Conservation (phyloP, 805 yeast genomes). For the Wickerhamiella galacta region DNA sequence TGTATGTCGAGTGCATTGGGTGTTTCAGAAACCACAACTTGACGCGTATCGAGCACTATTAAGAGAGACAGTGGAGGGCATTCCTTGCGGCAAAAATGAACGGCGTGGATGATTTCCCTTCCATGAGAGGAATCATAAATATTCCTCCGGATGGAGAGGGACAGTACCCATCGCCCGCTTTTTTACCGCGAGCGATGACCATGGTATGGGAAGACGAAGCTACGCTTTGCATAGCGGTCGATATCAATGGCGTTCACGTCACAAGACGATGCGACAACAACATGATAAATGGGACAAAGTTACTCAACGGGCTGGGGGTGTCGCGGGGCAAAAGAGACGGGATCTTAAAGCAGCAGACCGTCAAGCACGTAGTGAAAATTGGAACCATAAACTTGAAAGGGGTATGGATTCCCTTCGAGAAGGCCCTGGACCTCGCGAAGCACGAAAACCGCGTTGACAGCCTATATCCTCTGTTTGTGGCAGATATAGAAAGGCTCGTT, state of each 20-base stretch:
- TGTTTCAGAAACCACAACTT: no score
- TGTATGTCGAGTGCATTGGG: no score
- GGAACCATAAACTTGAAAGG: slow-evolving; percentile 16
- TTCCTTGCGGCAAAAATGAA: no score
- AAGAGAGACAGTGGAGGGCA: no score
- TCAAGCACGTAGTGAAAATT: slow-evolving; percentile 15
- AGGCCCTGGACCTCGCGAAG: slow-evolving; percentile 14
- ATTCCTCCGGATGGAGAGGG: slow-evolving; percentile 7
- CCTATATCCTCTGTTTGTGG: slow-evolving; percentile 14
- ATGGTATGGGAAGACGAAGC: slow-evolving; percentile 14
- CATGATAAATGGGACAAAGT: slow-evolving; percentile 18
- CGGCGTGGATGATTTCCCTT: neutral
- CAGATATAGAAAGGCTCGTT: slow-evolving; percentile 16
- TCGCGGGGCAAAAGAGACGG: slow-evolving; percentile 17
- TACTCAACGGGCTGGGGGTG: slow-evolving; percentile 13
- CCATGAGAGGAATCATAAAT: neutral
- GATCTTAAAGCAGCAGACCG: slow-evolving; percentile 13
- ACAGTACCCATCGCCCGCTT: slow-evolving; percentile 3
- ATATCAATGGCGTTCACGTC: slow-evolving; percentile 6
- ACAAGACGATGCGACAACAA: slow-evolving; percentile 16
- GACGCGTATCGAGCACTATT: no score
- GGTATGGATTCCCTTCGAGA: slow-evolving; percentile 17
- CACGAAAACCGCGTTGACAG: slow-evolving; percentile 9
- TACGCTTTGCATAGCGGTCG: slow-evolving; percentile 14
- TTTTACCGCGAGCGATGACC: slow-evolving; percentile 6